Conservation (phyloP, 345 rosid species). For the Brassica incana region DNA sequence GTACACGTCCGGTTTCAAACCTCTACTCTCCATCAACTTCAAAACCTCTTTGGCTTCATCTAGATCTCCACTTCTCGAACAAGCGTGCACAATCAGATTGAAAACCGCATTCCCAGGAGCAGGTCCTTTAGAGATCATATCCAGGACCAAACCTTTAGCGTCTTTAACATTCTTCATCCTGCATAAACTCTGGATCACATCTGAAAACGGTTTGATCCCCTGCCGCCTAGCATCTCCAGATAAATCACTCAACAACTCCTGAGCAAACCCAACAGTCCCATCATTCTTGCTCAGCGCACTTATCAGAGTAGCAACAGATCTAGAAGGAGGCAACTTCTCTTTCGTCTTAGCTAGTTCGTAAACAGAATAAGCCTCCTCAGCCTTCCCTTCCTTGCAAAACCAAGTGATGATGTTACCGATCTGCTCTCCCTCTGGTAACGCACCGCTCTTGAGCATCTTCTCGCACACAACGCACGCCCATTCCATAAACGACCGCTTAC, state of each 20-base stretch:
- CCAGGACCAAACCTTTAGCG: slow-evolving; percentile 55
- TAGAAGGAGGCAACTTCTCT: slow-evolving; percentile 47
- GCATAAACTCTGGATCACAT: slow-evolving; percentile 68
- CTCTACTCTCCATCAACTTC: slow-evolving; percentile 71
- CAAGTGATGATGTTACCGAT: slow-evolving; percentile 68
- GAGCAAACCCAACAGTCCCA: slow-evolving; percentile 61
- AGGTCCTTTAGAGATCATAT: slow-evolving; percentile 76
- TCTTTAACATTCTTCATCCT: slow-evolving; percentile 58
- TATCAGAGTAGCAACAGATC: slow-evolving; percentile 52
- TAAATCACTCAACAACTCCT: slow-evolving; percentile 54
- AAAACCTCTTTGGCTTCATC: slow-evolving; percentile 55
- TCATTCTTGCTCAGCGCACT: slow-evolving; percentile 54
- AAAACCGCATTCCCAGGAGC: slow-evolving; percentile 82
- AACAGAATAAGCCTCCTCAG: slow-evolving; percentile 55
- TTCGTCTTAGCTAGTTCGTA: slow-evolving; percentile 54
- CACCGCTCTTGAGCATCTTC: slow-evolving; percentile 59
- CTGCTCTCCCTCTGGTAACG: slow-evolving; percentile 50
- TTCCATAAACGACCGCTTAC: slow-evolving; percentile 50
- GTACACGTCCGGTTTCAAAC: slow-evolving; percentile 77
- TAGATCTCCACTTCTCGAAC: slow-evolving; percentile 61
- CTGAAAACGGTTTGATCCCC: slow-evolving; percentile 70
- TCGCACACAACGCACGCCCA: slow-evolving; percentile 65
- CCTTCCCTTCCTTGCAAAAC: slow-evolving; percentile 66
- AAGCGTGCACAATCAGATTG: slow-evolving; percentile 57
- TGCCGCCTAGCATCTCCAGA: slow-evolving; percentile 49